Conservation (phyloP, 768 basidiomycete genomes). For the Lactifluus volemus region DNA sequence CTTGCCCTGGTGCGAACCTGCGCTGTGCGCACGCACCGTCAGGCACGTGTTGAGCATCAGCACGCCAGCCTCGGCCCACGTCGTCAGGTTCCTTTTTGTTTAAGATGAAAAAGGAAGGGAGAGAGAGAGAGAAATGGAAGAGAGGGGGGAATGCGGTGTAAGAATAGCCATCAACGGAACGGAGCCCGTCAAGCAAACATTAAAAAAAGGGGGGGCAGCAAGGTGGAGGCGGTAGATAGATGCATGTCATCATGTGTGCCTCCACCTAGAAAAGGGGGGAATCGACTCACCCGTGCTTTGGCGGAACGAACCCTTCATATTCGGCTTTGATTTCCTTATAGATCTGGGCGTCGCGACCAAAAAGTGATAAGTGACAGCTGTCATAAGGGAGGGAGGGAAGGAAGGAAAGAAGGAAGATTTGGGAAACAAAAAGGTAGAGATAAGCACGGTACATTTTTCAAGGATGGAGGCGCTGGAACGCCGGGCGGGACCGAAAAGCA, state of each 20-base stretch:
- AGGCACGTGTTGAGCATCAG: constrained; percentile 89
- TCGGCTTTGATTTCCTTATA: constrained; percentile 80
- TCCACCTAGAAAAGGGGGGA: not conserved
- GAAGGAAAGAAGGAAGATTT: not conserved
- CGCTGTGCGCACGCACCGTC: constrained; percentile 67
- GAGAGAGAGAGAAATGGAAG: no score
- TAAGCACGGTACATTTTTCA: constrained; percentile 55
- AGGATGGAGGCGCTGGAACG: constrained; percentile 66
- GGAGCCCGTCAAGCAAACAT: not conserved
- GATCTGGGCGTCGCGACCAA: constrained; percentile 42
- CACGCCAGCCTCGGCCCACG: constrained; percentile 82
- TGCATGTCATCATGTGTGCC: not conserved
- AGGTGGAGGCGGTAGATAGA: not conserved
- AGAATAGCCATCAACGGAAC: not conserved
- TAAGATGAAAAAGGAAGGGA: no score
- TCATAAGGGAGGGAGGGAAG: not conserved
- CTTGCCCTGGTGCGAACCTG: constrained; percentile 74
- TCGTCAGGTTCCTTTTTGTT: constrained; percentile 57
- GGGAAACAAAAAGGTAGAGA: not conserved
- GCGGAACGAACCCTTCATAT: constrained; percentile 69
- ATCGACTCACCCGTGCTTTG: constrained; percentile 72
- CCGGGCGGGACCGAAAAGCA: constrained; percentile 88
- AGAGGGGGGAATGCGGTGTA: not conserved
- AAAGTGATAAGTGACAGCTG: constrained; percentile 8
- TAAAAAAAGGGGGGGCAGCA: not conserved